These are phyloP conservation scores for Sordaria brevicollis DNA, from an alignment of 495 filamentous ascomycete species.

Conservation along the genomic window DNA sequence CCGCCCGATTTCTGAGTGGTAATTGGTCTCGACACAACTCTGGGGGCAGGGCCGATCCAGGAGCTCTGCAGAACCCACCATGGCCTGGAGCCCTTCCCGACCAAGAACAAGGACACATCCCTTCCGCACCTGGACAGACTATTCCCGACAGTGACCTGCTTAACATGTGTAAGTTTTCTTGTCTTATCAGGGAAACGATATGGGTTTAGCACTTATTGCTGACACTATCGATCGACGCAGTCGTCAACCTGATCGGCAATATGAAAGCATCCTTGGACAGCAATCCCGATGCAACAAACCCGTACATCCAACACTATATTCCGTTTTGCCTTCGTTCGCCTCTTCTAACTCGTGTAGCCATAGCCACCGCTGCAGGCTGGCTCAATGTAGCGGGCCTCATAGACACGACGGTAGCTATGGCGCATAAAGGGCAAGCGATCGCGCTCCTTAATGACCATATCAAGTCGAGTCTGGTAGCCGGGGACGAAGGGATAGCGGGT, in stretches of 20 bases:
- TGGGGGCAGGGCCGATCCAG: constrained; percentile 2
- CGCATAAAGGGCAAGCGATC: constrained; percentile 25
- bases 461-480: constrained; percentile 16
- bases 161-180: constrained; percentile 19
- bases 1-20: constrained; percentile 1
- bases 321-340: constrained; percentile 24
- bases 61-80: not conserved
- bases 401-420: constrained; percentile 23
- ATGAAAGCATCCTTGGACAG: constrained; percentile 31
- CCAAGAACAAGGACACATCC: constrained; percentile 6
- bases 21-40: constrained; percentile 5
- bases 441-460: constrained; percentile 27
- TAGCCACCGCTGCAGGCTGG: constrained; percentile 30
- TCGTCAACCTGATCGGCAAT: constrained; percentile 47
- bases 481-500: constrained; percentile 26
- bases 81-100: constrained; percentile 5
- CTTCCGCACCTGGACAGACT: constrained; percentile 2
- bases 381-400: constrained; percentile 27
- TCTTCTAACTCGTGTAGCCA: constrained; percentile 22
- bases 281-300: constrained; percentile 24
- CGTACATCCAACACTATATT: constrained; percentile 26
- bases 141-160: constrained; percentile 21
- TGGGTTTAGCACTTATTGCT: not conserved
- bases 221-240: constrained; percentile 19
- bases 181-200: not conserved